Evolutionary conservation across 257 asterid species (phyloP), one percentile per base, ranked within the genome.

Genomic region (Pogostemon cablin): DNA sequence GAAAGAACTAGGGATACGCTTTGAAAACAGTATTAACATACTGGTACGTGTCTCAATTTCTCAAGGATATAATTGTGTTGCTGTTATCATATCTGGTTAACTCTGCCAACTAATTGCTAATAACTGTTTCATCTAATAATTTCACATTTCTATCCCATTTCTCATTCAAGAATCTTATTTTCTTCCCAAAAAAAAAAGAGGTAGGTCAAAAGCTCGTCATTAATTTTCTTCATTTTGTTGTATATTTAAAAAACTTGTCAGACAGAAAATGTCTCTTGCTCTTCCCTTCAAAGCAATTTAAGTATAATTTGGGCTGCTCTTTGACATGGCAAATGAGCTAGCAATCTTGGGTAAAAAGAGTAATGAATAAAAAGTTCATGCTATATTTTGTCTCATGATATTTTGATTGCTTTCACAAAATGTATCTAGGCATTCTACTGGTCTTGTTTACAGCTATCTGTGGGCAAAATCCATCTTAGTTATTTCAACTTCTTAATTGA

Each of bases 1-100:
- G 97, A 91, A 83, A 79, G 99, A 95, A 81, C 78, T 89, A 17
- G 95, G 89, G 65, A 35, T 88, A 46, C 88, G 79, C 83, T 95
- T 91, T 37, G 97, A 86, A 73, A 78, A 85, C 77, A 89, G 99
- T 55, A 91, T 95, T 9, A 89, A 91, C 68, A 56, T 95, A 77
- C 90, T 95, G 93, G 99, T 95, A 84, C 12, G 77, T 42, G 47
- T 54, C 62, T 56, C 56, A 56, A 32, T 61, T 67, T 65, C 68
- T 4, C 3, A 12, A 62, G 9, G 34, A 38, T 60, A 44, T 55
- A 69, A 15, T 47, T 10, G 17, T 67, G 38, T 38, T 74, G 8
- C 50, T 2, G 4, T 68, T 43, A 61, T 17, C 59, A 58, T 32
- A 56, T 40, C 49, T 56, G 42, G 55, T 48, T 7, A 41, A 48